phyloP scores from a whole-genome alignment of 2,329 filamentous ascomycete genomes.

The Calonectria hongkongensis region DNA sequence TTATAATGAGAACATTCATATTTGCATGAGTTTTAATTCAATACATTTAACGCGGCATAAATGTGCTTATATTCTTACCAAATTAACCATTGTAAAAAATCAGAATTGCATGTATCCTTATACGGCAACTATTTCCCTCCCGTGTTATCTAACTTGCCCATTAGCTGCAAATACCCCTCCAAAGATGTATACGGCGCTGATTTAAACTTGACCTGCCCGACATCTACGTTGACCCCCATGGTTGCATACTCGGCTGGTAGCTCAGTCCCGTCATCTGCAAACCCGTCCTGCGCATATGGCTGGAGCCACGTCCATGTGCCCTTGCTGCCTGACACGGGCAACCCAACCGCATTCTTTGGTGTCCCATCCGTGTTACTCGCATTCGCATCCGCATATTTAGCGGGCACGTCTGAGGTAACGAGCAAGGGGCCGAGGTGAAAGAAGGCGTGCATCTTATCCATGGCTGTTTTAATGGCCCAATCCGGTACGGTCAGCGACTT shows the following conservation, averaged over 20 bases:
- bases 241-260: constrained; percentile 4
- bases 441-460: constrained; percentile 25
- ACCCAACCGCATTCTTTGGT: background rate
- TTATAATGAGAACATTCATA: background rate
- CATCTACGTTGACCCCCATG: constrained; percentile 17
- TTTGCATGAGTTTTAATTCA: too few species aligned
- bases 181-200: constrained; percentile 17
- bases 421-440: constrained; percentile 20
- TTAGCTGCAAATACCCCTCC: constrained; percentile 6
- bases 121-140: background rate
- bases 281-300: background rate
- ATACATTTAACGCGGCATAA: too few species aligned
- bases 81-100: too few species aligned
- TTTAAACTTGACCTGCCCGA: constrained; percentile 20
- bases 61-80: too few species aligned
- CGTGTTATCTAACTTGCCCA: background rate
- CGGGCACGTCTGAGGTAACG: background rate
- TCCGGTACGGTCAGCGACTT: background rate
- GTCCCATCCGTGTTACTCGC: background rate
- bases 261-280: background rate
- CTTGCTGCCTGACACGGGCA: constrained; percentile 4
- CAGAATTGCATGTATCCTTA: background rate
- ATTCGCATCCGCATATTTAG: background rate
- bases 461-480: constrained; percentile 1
- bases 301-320: constrained; percentile 5